These are phyloP conservation scores for Epichloe glyceriae DNA, from an alignment of 2,329 filamentous ascomycete species.

Conservation along the genomic window DNA sequence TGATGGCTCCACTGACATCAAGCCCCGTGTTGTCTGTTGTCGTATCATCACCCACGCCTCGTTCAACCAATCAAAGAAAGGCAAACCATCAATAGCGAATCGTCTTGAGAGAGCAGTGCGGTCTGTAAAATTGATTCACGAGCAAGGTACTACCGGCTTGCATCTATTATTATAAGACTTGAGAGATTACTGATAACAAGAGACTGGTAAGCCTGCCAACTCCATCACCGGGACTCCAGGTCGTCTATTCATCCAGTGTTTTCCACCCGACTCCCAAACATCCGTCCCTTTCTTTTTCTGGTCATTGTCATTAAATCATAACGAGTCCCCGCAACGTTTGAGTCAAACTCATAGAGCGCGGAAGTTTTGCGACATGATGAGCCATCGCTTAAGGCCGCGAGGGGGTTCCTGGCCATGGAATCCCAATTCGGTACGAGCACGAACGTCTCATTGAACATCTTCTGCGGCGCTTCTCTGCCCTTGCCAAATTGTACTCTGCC, in stretches of 20 bases:
- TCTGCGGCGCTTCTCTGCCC: conserved; percentile 46
- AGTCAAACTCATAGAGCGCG: conserved; percentile 31
- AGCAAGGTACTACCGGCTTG: no score
- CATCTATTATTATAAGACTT: no score
- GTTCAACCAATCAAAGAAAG: no score
- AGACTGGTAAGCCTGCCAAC: not conserved
- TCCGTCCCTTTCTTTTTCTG: not conserved
- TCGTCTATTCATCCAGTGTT: not conserved
- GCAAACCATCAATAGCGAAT: no score
- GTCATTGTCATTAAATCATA: conserved; percentile 6
- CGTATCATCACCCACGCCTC: no score
- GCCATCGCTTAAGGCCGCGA: conserved; percentile 43
- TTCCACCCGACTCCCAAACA: no score
- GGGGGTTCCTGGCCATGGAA: conserved; percentile 36
- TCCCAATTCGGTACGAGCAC: conserved; percentile 69
- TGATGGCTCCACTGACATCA: conserved; percentile 1
- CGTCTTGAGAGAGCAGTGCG: no score
- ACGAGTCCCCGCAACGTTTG: not conserved
- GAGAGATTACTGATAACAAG: no score
- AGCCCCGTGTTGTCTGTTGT: no score
- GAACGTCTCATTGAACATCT: conserved; percentile 68
- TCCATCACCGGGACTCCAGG: not conserved
- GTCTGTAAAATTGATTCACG: no score
- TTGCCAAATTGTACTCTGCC: conserved; percentile 59
- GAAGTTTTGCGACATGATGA: conserved; percentile 63